Evolutionary conservation across 2,329 filamentous ascomycete species (phyloP).

Genomic region (Tolypocladium ovalisporum): DNA sequence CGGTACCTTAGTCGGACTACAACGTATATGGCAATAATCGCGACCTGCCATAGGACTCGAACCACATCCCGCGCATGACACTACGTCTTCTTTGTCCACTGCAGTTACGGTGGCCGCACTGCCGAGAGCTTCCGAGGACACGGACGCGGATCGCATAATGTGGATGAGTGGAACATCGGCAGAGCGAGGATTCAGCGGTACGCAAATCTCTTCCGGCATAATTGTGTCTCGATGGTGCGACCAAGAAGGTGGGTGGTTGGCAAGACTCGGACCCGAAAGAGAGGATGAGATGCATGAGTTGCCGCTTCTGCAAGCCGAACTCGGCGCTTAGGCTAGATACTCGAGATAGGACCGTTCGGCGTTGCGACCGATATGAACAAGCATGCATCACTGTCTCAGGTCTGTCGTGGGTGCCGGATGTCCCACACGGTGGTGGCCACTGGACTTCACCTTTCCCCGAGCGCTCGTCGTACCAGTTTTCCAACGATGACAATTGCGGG

Average conservation of each 20-base stretch:
- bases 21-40: not conserved
- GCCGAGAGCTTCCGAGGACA: not conserved
- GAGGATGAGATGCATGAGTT: no score
- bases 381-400: not conserved
- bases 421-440: not conserved
- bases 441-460: not conserved
- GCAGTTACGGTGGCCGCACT: not conserved
- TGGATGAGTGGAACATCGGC: not conserved
- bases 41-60: no score
- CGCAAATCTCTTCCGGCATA: not conserved
- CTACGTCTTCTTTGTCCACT: not conserved
- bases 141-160: not conserved
- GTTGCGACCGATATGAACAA: not conserved
- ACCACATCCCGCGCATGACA: not conserved
- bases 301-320: not conserved
- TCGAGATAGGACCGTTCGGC: no score
- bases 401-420: not conserved
- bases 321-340: not conserved
- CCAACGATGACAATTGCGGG: not conserved
- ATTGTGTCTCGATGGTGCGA: not conserved
- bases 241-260: no score
- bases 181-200: not conserved
- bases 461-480: not conserved
- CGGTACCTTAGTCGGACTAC: not conserved
- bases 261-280: no score